A percentile compares a stretch with the other conserved stretches of the same genome.
Conservation (phyloP, 352 stramenopile species). For the Blastocystis sp. region DNA sequence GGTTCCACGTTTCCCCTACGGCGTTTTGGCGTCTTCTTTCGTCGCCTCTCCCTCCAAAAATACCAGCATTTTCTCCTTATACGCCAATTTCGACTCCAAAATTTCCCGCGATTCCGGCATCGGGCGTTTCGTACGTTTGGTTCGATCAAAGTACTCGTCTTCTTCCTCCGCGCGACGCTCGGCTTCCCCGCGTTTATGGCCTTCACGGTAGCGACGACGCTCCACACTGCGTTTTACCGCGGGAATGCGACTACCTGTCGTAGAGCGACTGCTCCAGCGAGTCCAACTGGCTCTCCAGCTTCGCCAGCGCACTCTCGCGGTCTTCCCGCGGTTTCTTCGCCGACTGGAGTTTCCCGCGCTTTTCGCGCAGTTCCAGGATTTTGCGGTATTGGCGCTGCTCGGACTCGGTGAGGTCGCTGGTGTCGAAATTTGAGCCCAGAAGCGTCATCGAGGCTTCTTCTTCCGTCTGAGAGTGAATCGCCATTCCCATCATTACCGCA, state of each 20-base stretch:
- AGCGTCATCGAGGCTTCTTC: constrained; percentile 10
- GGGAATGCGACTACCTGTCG: background rate
- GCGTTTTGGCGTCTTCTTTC: background rate
- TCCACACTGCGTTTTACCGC: background rate
- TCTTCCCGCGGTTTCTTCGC: constrained; percentile 12
- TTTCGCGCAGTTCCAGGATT: constrained; percentile 11
- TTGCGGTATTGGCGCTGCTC: constrained; percentile 43
- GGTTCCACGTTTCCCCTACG: background rate
- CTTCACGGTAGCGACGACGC: background rate
- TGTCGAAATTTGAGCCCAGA: constrained; percentile 10
- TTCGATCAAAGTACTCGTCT: constrained; percentile 45
- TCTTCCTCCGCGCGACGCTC: constrained; percentile 29
- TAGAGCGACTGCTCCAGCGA: constrained; percentile 42
- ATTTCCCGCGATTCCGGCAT: background rate
- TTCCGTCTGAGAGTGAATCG: background rate
- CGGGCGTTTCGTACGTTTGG: background rate
- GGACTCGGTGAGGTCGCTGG: constrained; percentile 7
- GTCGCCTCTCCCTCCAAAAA: background rate
- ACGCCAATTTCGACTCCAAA: background rate
- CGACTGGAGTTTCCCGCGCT: background rate
- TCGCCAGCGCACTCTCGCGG: background rate
- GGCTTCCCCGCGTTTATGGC: background rate
- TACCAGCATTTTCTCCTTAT: constrained; percentile 22
- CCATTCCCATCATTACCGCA: background rate
- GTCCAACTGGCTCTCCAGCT: constrained; percentile 32